phyloP scores from a whole-genome alignment of 371 early-diverging fungal species.

The Actinomucor elegans region DNA sequence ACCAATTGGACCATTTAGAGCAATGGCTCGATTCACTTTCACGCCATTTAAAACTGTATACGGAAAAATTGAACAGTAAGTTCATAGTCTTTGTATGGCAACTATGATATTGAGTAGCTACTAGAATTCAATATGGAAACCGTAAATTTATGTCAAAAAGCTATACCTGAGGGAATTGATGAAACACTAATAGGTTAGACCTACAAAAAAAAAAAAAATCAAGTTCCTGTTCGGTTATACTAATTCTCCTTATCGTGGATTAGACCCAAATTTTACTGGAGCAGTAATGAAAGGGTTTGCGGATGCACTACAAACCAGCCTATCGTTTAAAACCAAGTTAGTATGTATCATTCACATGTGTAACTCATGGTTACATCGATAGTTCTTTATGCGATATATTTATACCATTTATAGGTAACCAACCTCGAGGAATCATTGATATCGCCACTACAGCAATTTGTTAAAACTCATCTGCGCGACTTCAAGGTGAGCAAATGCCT shows the following conservation, averaged over 20 bases:
- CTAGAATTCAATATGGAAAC: constrained; percentile 31
- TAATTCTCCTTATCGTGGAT: constrained; percentile 6
- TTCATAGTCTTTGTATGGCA: neutral
- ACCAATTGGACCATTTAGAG: constrained; percentile 62
- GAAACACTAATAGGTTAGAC: constrained; percentile 32
- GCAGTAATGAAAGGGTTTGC: constrained; percentile 39
- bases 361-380: neutral
- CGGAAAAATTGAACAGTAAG: constrained; percentile 49
- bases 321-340: constrained; percentile 52
- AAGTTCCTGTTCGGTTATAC: neutral
- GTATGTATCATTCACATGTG: constrained; percentile 33
- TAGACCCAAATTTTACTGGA: constrained; percentile 32
- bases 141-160: constrained; percentile 26
- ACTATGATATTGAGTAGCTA: neutral
- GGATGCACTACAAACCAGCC: constrained; percentile 45
- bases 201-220: neutral
- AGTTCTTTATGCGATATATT: neutral
- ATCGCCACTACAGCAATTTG: constrained; percentile 56
- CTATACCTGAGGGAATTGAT: constrained; percentile 30
- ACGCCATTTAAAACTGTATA: constrained; percentile 37
- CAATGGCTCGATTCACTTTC: constrained; percentile 60
- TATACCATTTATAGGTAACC: constrained; percentile 36
- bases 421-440: constrained; percentile 53
- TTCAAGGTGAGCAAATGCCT: constrained; percentile 41
- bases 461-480: constrained; percentile 60